Evolutionary conservation across 139 green algal genomes (phyloP).

Genomic region (Picochlorum sp.): DNA sequence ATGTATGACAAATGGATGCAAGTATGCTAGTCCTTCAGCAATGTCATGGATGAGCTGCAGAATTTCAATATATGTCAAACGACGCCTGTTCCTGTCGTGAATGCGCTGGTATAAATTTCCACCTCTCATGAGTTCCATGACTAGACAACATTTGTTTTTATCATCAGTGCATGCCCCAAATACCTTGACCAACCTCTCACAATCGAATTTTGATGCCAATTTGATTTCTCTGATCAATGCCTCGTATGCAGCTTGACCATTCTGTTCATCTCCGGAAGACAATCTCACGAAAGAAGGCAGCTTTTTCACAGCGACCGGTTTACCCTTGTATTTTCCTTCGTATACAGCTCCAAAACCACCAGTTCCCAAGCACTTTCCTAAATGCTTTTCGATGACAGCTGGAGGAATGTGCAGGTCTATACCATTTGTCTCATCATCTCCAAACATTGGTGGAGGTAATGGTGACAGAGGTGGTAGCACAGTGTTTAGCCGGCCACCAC

Average conservation of each 20-base stretch:
- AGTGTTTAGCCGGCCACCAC: constrained; percentile 9
- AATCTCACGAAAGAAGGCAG: constrained; percentile 47
- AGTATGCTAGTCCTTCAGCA: constrained; percentile 52
- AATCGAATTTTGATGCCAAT: constrained; percentile 43
- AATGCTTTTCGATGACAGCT: constrained; percentile 47
- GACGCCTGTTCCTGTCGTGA: constrained; percentile 41
- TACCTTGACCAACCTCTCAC: constrained; percentile 46
- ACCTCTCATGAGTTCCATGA: constrained; percentile 74
- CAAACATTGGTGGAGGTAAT: constrained; percentile 19
- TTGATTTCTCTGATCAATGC: constrained; percentile 58
- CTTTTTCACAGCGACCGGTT: constrained; percentile 64
- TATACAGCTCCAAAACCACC: constrained; percentile 71
- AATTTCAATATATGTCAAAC: constrained; percentile 59
- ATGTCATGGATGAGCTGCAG: constrained; percentile 58
- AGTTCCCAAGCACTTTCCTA: constrained; percentile 52
- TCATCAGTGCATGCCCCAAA: constrained; percentile 46
- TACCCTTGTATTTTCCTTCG: constrained; percentile 42
- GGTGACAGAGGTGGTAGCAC: constrained; percentile 24
- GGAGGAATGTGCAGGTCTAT: constrained; percentile 53
- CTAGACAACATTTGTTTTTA: constrained; percentile 47
- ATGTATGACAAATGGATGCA: constrained; percentile 75
- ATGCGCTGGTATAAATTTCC: constrained; percentile 64
- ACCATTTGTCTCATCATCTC: background rate
- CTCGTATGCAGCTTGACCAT: constrained; percentile 17
- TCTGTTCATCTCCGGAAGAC: constrained; percentile 6